Base-by-base conservation (phyloP, 768 basidiomycete genomes). In the Dentipellis sp. region DNA sequence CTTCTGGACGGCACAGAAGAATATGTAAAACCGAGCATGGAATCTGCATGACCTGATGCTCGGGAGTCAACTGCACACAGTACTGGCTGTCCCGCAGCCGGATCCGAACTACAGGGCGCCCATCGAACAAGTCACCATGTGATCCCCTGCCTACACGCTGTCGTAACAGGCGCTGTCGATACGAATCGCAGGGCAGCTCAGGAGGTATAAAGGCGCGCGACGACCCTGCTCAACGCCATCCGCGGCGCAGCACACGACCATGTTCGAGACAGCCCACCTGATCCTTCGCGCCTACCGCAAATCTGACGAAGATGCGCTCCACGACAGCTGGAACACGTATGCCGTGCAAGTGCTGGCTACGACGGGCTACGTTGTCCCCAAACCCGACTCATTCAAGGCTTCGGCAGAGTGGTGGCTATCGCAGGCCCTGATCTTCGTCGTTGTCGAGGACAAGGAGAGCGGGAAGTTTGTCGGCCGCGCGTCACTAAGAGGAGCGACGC, bases 241-340 rank as follows among this genome's bases (percentile, higher is more conserved):
- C 29, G 29, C 39, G 11, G 14, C 9, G 39, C 39, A 40, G 9
- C 39, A 40, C 17, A 12, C 39, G 14, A 11, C 39, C 39, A 55
- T 59, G 58, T 55, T 56, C 56, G 64, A 63, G 22, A 74, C 73
- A 10, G 53, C 70, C 19, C 70, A 66, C 19, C 64, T 74, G 12
- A 58, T 65, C 16, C 64, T 74, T 10, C 73, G 71, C 12, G 65
- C 70, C 9, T 69, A 65, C 56, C 29, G 61, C 52, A 64, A 69
- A 16, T 62, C 63, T 39, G 73, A 74, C 53, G 60, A 72, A 38
- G 63, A 66, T 38, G 65, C 66, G 38, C 56, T 74, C 21, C 46
- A 63, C 10, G 47, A 3, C 36, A 63, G 74, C 53, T 67, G 66
- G 63, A 68, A 61, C 52, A 64, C 72, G 22, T 65, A 64, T n/a